phyloP scores from a whole-genome alignment of 139 green algal species.

The Coelastrella sp. region DNA sequence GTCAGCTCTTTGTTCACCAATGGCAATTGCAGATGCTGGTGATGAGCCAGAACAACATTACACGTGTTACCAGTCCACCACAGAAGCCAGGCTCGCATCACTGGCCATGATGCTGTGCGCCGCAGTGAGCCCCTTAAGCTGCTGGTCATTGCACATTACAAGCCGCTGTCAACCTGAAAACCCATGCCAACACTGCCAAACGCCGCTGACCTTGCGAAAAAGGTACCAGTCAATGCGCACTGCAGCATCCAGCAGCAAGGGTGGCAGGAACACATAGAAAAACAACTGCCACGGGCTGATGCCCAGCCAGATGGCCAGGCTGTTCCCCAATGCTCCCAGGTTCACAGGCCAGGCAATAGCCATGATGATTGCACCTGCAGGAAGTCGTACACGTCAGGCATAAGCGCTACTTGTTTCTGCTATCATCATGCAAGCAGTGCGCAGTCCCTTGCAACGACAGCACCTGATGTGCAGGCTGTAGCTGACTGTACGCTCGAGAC shows the following conservation, averaged over 20 bases:
- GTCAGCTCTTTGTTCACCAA: neutral
- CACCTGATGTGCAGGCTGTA: no score
- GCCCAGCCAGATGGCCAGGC: conserved; percentile 75
- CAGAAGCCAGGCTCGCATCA: no score
- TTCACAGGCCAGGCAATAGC: conserved; percentile 66
- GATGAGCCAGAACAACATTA: neutral
- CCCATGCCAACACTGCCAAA: neutral
- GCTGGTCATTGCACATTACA: no score
- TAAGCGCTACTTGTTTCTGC: no score
- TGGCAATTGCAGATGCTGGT: neutral
- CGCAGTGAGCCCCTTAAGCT: no score
- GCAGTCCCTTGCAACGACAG: no score
- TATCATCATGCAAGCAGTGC: no score
- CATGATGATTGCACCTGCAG: conserved; percentile 67
- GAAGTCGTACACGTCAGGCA: no score
- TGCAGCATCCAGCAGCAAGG: conserved; percentile 74
- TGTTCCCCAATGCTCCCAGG: conserved; percentile 72
- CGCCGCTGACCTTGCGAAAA: conserved; percentile 77
- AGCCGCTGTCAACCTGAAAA: neutral
- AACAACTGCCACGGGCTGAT: conserved; percentile 81
- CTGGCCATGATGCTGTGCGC: no score
- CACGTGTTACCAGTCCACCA: no score
- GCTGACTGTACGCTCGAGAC: neutral
- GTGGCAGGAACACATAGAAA: conserved; percentile 91
- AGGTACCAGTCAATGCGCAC: conserved; percentile 92